phyloP scores from a whole-genome alignment of 805 yeast species.

The Metschnikowia anglica region DNA sequence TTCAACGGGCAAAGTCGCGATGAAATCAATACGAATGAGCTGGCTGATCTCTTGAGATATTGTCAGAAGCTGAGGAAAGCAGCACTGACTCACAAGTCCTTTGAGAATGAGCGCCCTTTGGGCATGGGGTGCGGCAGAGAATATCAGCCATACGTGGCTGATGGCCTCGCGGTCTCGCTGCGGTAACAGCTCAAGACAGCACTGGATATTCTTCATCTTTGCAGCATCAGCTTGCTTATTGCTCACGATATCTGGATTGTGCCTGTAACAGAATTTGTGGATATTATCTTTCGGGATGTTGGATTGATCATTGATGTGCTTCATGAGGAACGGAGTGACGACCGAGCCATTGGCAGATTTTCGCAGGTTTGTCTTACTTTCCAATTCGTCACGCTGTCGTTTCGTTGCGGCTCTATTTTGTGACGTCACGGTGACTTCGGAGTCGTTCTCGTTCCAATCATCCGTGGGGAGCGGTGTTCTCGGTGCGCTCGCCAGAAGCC shows the following conservation, averaged over 20 bases:
- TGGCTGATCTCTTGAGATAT: conserved; percentile 76
- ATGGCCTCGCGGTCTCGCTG: conserved; percentile 74
- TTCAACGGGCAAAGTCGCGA: conserved; percentile 82
- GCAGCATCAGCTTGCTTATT: conserved; percentile 64
- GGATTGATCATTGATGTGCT: conserved; percentile 43
- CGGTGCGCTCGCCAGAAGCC: not conserved
- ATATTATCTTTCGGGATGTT: conserved; percentile 49
- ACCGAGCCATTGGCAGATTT: conserved; percentile 22
- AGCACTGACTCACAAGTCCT: conserved; percentile 85
- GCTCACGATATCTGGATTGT: conserved; percentile 82
- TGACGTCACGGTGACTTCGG: not conserved
- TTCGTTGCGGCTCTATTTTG: not conserved
- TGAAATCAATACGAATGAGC: conserved; percentile 84
- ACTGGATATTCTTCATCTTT: conserved; percentile 64
- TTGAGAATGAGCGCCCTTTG: conserved; percentile 75
- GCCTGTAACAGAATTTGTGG: conserved; percentile 83
- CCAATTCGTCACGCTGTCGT: not conserved
- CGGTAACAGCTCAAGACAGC: conserved; percentile 56
- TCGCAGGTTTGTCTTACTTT: not conserved
- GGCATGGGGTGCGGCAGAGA: conserved; percentile 65
- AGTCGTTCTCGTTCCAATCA: not conserved
- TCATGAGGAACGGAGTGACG: conserved; percentile 42
- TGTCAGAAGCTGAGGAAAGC: conserved; percentile 91
- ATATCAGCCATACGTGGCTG: conserved; percentile 79
- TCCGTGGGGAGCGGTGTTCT: not conserved